phyloP scores from a whole-genome alignment of 306 rosid genomes.

The Betula pendula region DNA sequence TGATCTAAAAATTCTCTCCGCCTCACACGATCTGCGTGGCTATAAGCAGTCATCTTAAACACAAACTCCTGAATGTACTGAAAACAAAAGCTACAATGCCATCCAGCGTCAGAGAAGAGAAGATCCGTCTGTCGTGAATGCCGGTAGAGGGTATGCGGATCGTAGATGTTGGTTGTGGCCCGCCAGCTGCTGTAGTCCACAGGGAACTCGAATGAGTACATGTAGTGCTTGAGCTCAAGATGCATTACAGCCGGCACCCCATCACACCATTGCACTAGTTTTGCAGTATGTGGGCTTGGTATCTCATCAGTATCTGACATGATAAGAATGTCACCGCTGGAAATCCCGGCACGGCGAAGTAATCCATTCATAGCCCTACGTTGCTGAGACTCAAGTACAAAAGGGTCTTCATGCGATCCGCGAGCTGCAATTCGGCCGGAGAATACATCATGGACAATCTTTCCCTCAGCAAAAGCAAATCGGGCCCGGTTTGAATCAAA shows the following conservation, averaged over 20 bases:
- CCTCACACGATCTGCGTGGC: slow-evolving; percentile 90
- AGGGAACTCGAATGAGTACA: slow-evolving; percentile 89
- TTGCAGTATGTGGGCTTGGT: slow-evolving; percentile 77
- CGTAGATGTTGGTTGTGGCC: slow-evolving; percentile 59
- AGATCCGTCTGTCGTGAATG: slow-evolving; percentile 65
- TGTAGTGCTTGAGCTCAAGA: slow-evolving; percentile 81
- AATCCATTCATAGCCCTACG: slow-evolving; percentile 65
- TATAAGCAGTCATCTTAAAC: slow-evolving; percentile 89
- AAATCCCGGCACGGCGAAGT: slow-evolving; percentile 59
- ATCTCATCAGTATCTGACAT: slow-evolving; percentile 90
- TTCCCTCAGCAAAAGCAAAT: slow-evolving; percentile 61
- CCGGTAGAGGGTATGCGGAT: slow-evolving; percentile 51
- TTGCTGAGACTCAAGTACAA: slow-evolving; percentile 61
- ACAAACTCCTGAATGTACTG: slow-evolving; percentile 63
- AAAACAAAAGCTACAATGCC: slow-evolving; percentile 98
- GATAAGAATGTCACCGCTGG: slow-evolving; percentile 63
- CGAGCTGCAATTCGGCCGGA: slow-evolving; percentile 47
- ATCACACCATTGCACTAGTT: slow-evolving; percentile 87
- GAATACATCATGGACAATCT: slow-evolving; percentile 45
- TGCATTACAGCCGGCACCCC: slow-evolving; percentile 77
- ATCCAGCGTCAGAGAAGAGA: slow-evolving; percentile 78
- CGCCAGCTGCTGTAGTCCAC: slow-evolving; percentile 96
- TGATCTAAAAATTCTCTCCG: slow-evolving; percentile 53
- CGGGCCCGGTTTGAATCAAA: slow-evolving; percentile 49
- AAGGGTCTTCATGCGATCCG: slow-evolving; percentile 59